Conservation (phyloP, 805 yeast genomes). For the Metschnikowia gruessii region DNA sequence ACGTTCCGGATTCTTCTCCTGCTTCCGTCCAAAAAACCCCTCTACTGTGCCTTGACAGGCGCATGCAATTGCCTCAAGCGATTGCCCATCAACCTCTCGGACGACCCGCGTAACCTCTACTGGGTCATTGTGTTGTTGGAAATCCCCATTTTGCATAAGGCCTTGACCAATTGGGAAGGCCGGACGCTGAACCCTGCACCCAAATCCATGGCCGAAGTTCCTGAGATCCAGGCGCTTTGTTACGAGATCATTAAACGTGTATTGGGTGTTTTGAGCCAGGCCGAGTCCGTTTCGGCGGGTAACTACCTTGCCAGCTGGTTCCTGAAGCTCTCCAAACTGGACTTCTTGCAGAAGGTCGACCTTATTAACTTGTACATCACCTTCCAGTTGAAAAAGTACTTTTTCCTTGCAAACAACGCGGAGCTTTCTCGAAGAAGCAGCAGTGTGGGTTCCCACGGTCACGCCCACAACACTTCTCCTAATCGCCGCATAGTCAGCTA, state of each 20-base stretch:
- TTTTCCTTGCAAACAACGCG: conserved; percentile 36
- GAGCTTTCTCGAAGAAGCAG: conserved; percentile 12
- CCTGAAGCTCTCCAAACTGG: conserved; percentile 39
- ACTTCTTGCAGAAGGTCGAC: conserved; percentile 56
- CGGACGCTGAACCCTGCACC: conserved; percentile 1
- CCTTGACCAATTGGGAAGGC: conserved; percentile 37
- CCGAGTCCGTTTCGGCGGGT: conserved; percentile 34
- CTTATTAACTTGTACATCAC: conserved; percentile 73
- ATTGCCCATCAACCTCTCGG: conserved; percentile 33
- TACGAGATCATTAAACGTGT: conserved; percentile 68
- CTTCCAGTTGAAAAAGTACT: conserved; percentile 61
- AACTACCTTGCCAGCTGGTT: conserved; percentile 56
- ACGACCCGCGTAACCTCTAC: conserved; percentile 43
- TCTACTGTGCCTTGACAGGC: conserved; percentile 51
- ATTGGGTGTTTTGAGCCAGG: conserved; percentile 63
- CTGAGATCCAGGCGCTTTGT: conserved; percentile 54
- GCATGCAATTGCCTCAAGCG: conserved; percentile 52
- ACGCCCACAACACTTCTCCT: background rate
- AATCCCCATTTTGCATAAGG: conserved; percentile 57
- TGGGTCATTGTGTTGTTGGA: conserved; percentile 69
- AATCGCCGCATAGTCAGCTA: conserved; percentile 4
- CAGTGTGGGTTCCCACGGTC: conserved; percentile 5
- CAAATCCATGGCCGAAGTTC: conserved; percentile 37
- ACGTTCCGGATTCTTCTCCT: conserved; percentile 46
- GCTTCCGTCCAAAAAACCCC: conserved; percentile 62